phyloP scores from a whole-genome alignment of 352 stramenopile species.

The Globisporangium radiosum region DNA sequence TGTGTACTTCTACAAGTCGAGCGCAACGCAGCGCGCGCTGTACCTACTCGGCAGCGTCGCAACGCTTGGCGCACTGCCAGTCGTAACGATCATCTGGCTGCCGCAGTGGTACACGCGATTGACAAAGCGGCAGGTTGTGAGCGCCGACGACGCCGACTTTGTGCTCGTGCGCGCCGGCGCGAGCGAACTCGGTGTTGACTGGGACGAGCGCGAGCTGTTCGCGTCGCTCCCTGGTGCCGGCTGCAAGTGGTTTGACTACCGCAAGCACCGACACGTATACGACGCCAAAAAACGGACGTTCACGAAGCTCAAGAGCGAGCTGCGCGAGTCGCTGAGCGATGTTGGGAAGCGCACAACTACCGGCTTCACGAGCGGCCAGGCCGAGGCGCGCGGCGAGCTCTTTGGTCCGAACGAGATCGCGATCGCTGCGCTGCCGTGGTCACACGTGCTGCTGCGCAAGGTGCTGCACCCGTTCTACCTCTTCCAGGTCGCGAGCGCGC shows the following conservation, averaged over 20 bases:
- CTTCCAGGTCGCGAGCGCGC: constrained; percentile 58
- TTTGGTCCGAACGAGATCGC: constrained; percentile 59
- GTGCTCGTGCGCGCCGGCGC: constrained; percentile 35
- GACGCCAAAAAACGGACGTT: constrained; percentile 44
- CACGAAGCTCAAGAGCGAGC: constrained; percentile 43
- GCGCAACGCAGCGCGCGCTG: constrained; percentile 25
- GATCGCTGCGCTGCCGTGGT: constrained; percentile 38
- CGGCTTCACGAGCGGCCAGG: constrained; percentile 20
- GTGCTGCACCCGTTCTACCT: constrained; percentile 78
- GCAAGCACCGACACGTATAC: constrained; percentile 64
- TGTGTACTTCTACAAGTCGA: constrained; percentile 37
- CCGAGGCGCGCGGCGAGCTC: constrained; percentile 29
- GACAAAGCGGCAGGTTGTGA: constrained; percentile 32
- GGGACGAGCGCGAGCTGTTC: constrained; percentile 36
- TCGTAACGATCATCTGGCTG: constrained; percentile 42
- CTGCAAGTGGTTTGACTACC: constrained; percentile 54
- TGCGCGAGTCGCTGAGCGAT: constrained; percentile 38
- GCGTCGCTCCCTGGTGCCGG: constrained; percentile 6
- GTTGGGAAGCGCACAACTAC: constrained; percentile 20
- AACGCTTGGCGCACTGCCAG: constrained; percentile 32
- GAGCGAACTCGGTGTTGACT: constrained; percentile 12
- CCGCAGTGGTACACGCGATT: constrained; percentile 53
- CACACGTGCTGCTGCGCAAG: constrained; percentile 48
- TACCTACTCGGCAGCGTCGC: constrained; percentile 33
- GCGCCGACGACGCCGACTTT: constrained; percentile 36